These are phyloP conservation scores for Schizochytrium sp. DNA, from an alignment of 108 stramenopile genomes.

Conservation along the genomic window DNA sequence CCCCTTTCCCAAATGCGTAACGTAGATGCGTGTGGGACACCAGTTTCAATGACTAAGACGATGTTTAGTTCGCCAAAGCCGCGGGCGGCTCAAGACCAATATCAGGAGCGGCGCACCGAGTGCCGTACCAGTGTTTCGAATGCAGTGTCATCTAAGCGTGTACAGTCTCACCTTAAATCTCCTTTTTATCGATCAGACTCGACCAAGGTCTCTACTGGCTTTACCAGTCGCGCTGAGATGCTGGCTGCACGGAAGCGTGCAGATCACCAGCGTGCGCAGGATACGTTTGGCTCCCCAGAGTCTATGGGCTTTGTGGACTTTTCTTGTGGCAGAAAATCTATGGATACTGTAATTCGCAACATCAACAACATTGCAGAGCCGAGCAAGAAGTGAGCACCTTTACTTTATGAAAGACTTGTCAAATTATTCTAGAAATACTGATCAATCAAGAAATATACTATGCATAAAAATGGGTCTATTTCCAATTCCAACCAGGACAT, in stretches of 20 bases:
- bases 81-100: background rate
- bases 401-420: too few relatives aligned
- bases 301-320: slow-evolving; percentile 36
- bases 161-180: slow-evolving; percentile 10
- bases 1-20: background rate
- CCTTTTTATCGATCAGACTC: background rate
- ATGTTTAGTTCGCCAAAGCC: background rate
- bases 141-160: background rate
- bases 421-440: too few relatives aligned
- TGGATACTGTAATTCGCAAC: slow-evolving; percentile 18
- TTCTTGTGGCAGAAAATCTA: slow-evolving; percentile 3
- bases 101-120: slow-evolving; percentile 1
- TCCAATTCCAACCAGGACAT: too few relatives aligned
- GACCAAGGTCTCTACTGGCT: background rate
- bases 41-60: background rate
- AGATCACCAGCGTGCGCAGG: background rate
- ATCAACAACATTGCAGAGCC: slow-evolving; percentile 19
- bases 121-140: background rate
- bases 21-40: background rate
- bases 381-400: too few relatives aligned
- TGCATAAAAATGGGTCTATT: too few relatives aligned
- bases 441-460: too few relatives aligned
- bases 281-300: background rate
- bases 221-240: slow-evolving; percentile 17
- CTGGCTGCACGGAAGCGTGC: background rate